Evolutionary conservation across 176 grass and related monocot genomes (phyloP).

Genomic region (Canna indica): DNA sequence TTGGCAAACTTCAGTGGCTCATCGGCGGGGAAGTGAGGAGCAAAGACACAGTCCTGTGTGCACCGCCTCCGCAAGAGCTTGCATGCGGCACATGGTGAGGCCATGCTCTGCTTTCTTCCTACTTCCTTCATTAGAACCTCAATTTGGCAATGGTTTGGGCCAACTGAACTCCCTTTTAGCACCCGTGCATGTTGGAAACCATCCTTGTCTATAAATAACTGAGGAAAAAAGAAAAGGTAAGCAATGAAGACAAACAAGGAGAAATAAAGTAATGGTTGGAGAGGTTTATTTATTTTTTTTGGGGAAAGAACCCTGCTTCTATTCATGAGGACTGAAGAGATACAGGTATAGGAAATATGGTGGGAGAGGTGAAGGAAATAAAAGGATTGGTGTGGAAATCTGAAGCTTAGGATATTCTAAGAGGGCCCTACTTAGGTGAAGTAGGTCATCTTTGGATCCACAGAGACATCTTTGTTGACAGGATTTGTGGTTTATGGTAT

Average conservation of each 20-base stretch:
- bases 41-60: conserved; percentile 13
- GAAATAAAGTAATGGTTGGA: conserved; percentile 1
- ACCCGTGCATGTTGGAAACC: background rate
- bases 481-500: conserved; percentile 11
- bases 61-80: conserved; percentile 16
- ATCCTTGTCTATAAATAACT: background rate
- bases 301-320: too few species aligned
- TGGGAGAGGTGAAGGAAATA: background rate
- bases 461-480: conserved; percentile 34
- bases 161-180: background rate
- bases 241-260: background rate
- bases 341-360: too few species aligned
- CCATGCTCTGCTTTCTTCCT: background rate
- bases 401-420: conserved; percentile 16
- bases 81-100: conserved; percentile 13
- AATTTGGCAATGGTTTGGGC: background rate
- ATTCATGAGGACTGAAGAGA: too few species aligned
- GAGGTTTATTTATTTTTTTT: too few species aligned
- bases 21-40: conserved; percentile 7
- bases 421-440: background rate
- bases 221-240: background rate
- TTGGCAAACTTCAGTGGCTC: conserved; percentile 20
- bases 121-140: background rate
- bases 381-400: background rate
- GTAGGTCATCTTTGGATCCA: too few species aligned